phyloP scores from a whole-genome alignment of 371 early-diverging fungal species.

The Coemansia sp. region DNA sequence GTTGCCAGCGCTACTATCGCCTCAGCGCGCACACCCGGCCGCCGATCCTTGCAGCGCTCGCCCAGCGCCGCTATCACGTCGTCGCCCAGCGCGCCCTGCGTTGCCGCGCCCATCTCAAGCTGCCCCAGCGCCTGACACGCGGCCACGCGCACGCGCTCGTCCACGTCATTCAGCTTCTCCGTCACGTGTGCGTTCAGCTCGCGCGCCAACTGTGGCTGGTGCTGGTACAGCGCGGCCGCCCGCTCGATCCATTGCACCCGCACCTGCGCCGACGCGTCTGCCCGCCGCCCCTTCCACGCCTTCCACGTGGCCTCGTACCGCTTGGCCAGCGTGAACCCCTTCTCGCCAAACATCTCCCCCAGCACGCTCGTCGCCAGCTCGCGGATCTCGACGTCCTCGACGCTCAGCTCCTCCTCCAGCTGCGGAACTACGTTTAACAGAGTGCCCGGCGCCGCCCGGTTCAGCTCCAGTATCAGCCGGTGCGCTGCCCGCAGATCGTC shows the following conservation, averaged over 20 bases:
- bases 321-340: slow-evolving; percentile 64
- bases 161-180: slow-evolving; percentile 82
- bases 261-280: slow-evolving; percentile 67
- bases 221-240: slow-evolving; percentile 60
- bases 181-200: slow-evolving; percentile 73
- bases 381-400: slow-evolving; percentile 75
- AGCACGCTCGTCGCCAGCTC: slow-evolving; percentile 73
- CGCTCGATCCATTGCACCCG: slow-evolving; percentile 78
- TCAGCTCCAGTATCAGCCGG: slow-evolving; percentile 74
- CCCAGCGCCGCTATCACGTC: slow-evolving; percentile 65
- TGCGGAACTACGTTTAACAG: slow-evolving; percentile 91
- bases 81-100: slow-evolving; percentile 56
- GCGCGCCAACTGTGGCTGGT: slow-evolving; percentile 64
- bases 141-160: slow-evolving; percentile 86
- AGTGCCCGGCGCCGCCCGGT: slow-evolving; percentile 70
- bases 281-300: slow-evolving; percentile 79
- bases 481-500: slow-evolving; percentile 75
- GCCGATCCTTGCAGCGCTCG: slow-evolving; percentile 85
- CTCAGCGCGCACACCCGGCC: slow-evolving; percentile 69
- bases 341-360: slow-evolving; percentile 83
- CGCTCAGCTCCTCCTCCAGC: slow-evolving; percentile 87
- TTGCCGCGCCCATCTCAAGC: slow-evolving; percentile 59
- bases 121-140: slow-evolving; percentile 68
- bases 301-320: slow-evolving; percentile 84
- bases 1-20: slow-evolving; percentile 71